A percentile compares a stretch with the other conserved stretches of the same genome.
These are phyloP conservation scores for Alnus rubra DNA, from an alignment of 306 rosid species.

Conservation along the genomic window DNA sequence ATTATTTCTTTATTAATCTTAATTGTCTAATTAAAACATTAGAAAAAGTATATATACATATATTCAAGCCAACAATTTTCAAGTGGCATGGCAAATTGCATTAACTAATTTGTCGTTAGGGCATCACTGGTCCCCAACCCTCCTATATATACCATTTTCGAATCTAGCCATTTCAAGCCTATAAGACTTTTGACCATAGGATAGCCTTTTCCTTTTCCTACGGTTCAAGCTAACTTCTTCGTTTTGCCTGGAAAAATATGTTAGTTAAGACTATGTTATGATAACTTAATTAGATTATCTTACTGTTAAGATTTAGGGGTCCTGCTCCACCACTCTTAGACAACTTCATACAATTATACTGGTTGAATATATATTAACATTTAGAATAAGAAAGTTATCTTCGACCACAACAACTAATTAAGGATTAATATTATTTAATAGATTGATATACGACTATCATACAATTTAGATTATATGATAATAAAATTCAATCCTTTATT, in stretches of 20 bases:
- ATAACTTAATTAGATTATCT: slow-evolving; percentile 65
- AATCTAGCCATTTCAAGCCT: slow-evolving; percentile 53
- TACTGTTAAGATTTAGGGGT: slow-evolving; percentile 79
- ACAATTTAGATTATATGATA: too few relatives aligned
- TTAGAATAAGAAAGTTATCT: neutral
- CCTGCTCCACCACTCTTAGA: slow-evolving; percentile 34
- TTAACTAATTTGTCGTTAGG: slow-evolving; percentile 27
- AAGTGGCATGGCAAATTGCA: slow-evolving; percentile 41
- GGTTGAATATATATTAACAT: neutral
- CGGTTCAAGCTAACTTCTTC: slow-evolving; percentile 44
- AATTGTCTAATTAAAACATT: slow-evolving; percentile 1
- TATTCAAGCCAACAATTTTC: slow-evolving; percentile 33
- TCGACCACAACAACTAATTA: too few relatives aligned
- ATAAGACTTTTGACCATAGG: slow-evolving; percentile 50
- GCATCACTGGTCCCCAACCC: slow-evolving; percentile 43
- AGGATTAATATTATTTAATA: too few relatives aligned
- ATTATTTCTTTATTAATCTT: neutral
- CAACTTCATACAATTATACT: slow-evolving; percentile 10
- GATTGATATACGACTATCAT: too few relatives aligned
- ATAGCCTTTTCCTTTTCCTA: slow-evolving; percentile 73
- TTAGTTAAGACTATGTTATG: slow-evolving; percentile 42
- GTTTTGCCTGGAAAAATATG: slow-evolving; percentile 31
- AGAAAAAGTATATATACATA: slow-evolving; percentile 20
- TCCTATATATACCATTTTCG: slow-evolving; percentile 13
- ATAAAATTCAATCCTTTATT: too few relatives aligned